A percentile compares a stretch with the other conserved stretches of the same genome.
Conservation (phyloP, 352 stramenopile species). For the Phytophthora macrochlamydospora region DNA sequence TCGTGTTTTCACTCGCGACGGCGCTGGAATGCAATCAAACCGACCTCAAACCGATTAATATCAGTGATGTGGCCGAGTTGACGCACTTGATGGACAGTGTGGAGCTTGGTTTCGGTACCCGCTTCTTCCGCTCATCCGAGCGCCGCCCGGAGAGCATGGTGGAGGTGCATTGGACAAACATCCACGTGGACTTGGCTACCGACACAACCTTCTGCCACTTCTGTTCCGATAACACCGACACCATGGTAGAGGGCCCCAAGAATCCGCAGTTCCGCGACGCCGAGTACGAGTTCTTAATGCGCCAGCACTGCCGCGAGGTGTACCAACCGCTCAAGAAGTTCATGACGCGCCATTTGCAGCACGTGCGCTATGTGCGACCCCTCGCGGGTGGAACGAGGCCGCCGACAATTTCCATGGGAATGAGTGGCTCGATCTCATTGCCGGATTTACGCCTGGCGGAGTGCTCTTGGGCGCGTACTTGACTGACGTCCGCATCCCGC, state of each 20-base stretch:
- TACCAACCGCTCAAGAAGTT: constrained; percentile 37
- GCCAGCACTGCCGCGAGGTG: constrained; percentile 33
- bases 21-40: constrained; percentile 12
- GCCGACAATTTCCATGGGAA: constrained; percentile 21
- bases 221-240: constrained; percentile 23
- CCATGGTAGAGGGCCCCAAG: constrained; percentile 27
- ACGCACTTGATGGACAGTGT: constrained; percentile 20
- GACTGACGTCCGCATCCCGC: constrained; percentile 25
- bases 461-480: constrained; percentile 37
- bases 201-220: constrained; percentile 28
- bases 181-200: constrained; percentile 24
- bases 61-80: constrained; percentile 24
- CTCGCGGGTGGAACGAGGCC: constrained; percentile 18
- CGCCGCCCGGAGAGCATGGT: constrained; percentile 16
- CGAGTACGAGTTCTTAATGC: constrained; percentile 36
- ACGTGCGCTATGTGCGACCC: constrained; percentile 28
- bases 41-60: constrained; percentile 15
- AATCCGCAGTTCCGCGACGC: constrained; percentile 32
- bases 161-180: constrained; percentile 29
- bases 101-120: constrained; percentile 16
- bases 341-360: constrained; percentile 34
- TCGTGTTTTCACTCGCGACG: constrained; percentile 23
- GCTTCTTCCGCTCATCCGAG: constrained; percentile 17
- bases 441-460: constrained; percentile 19
- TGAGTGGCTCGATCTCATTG: constrained; percentile 33